Base-by-base conservation (phyloP, 1,284 basidiomycete genomes). In the Porogramme epimiltina region DNA sequence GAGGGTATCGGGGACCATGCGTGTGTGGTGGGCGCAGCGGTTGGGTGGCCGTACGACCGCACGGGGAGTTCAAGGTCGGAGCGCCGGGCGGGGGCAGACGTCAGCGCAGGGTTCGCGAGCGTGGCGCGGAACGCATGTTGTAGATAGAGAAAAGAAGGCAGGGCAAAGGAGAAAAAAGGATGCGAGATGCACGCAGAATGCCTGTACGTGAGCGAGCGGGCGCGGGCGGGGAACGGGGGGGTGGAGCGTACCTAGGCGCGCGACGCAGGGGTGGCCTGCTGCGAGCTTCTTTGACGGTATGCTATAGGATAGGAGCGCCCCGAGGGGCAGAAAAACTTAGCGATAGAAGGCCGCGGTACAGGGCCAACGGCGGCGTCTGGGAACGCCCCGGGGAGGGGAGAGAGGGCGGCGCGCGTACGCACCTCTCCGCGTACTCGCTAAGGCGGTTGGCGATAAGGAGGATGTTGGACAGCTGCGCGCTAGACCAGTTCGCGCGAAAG, bases 401-500 rank as follows among this genome's bases (percentile, higher is more conserved):
- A 19, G 31, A 33, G 42, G 31, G 26, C 45, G 42, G 48, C 23
- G 38, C 23, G 42, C 26, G 45, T 42, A 64, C 73, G 61, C 63
- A 84, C 82, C 73, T 81, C 51, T 81, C 79, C 58, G 79, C 61
- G 54, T 80, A 80, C 48, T 77, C 71, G 46, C 64, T 61, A 58
- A 80, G 69, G 48, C 65, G 66, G 63, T 80, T 80, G 46, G 74
- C 76, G 54, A 80, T 58, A 58, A 80, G 71, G 45, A 81, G 54
- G 36, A 77, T 55, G 33, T 62, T 62, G 47, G 66, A 58, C 50
- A 80, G 59, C 13, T 61, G 58, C 15, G 72, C 71, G 26, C 55
- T 62, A 42, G 73, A 67, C 82, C 84, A 85, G 65, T 89, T 89
- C 15, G 77, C 75, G 53, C 75, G 74, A 51, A 90, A 66, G 42